Conservation (phyloP, 2,329 filamentous ascomycete species). For the Nigrospora sphaerica region DNA sequence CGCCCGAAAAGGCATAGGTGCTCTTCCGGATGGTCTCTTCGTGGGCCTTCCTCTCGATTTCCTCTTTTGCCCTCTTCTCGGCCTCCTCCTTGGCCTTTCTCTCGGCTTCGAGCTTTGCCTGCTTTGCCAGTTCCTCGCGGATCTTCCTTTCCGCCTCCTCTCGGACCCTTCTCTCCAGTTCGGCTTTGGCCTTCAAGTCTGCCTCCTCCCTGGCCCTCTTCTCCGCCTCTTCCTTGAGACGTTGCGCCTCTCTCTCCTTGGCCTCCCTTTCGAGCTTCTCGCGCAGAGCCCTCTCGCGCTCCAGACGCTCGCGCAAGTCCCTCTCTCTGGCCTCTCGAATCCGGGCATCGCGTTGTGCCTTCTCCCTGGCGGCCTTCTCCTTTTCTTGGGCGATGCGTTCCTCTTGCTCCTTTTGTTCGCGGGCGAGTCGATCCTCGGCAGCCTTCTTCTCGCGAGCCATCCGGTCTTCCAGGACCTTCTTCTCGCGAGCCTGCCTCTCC, state of each 20-base stretch:
- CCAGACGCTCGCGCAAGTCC: constrained; percentile 18
- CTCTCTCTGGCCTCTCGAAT: constrained; percentile 22
- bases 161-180: constrained; percentile 8
- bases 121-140: constrained; percentile 1
- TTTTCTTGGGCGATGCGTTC: constrained; percentile 24
- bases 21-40: constrained; percentile 33
- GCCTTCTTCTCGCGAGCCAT: constrained; percentile 14
- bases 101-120: constrained; percentile 24
- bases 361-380: constrained; percentile 28
- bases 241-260: constrained; percentile 29
- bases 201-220: constrained; percentile 25
- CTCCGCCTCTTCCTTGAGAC: constrained; percentile 19
- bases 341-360: constrained; percentile 21
- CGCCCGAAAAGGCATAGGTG: constrained; percentile 56
- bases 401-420: constrained; percentile 19
- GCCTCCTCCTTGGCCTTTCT: constrained; percentile 15
- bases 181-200: constrained; percentile 26
- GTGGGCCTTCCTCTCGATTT: constrained; percentile 11
- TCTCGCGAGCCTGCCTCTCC: constrained; percentile 18
- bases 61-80: constrained; percentile 26
- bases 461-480: constrained; percentile 13
- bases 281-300: constrained; percentile 36
- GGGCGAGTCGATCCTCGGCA: constrained; percentile 27
- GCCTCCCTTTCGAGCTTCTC: constrained; percentile 36
- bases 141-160: constrained; percentile 8